Base-by-base conservation (phyloP, 768 basidiomycete genomes). In the Amanita molliuscula region DNA sequence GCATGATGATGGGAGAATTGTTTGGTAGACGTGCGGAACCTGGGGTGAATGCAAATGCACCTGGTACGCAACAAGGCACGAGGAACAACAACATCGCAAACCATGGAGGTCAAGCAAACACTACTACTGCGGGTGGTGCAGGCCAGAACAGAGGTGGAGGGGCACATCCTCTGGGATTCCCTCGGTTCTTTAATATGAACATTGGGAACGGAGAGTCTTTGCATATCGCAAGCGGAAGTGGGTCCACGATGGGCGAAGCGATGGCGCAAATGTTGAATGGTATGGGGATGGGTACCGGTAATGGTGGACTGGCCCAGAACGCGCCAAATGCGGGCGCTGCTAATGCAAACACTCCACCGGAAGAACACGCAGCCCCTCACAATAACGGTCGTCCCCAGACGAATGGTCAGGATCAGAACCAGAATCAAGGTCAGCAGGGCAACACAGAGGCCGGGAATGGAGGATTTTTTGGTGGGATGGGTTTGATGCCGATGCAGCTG, bases 161-260 rank as follows among this genome's bases (percentile, higher is more conserved):
- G 1, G 28, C 13, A 8, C 23, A 2, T 4, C 6, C 15, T 7
- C n/a, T 4, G 34, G 46, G 34, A 23, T 47, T 47, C 23, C 46
- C 46, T n/a, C 46, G 20, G n/a, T 47, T 47, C 23, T 13, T 47
- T 23, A 47, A 47, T 47, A 47, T 47, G 46, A 47, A 47, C 35
- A 7, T 47, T 31, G 44, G 7, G 26, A 37, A 55, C 44, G 16
- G 51, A 26, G 46, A 36, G 8, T 47, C 46, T 6, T n/a, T 58
- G 9, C 61, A 60, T 43, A 51, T 59, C 15, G 57, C 55, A 8
- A 40, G 51, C 11, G 63, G 59, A 25, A 45, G 55, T 29, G 62
- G 60, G 18, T 53, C 61, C 9, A 62, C 59, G 25, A 44, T 64
- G 51, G 52, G 55, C 43, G 65, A 66, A 44, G 60, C 62, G 3